Conservation (phyloP, 208 protist genomes). For the Acanthamoeba lenticulata region DNA sequence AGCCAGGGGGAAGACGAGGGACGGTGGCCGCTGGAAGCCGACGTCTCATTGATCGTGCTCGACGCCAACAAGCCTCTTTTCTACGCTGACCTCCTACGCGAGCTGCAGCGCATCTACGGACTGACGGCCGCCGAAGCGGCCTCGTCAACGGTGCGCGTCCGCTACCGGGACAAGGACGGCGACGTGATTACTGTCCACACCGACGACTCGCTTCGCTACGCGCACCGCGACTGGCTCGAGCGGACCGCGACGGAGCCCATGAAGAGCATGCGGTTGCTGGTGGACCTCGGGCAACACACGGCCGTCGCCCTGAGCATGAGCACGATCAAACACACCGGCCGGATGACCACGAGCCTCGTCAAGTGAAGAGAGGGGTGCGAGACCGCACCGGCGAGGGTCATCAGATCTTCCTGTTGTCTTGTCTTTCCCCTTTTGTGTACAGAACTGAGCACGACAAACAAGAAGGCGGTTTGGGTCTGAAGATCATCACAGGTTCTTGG, state of each 20-base stretch:
- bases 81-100: background rate
- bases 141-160: background rate
- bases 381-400: too few relatives aligned
- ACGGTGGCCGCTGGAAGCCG: too few relatives aligned
- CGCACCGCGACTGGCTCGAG: background rate
- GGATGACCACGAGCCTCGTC: too few relatives aligned
- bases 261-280: background rate
- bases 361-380: too few relatives aligned
- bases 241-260: background rate
- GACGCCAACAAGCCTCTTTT: background rate
- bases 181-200: background rate
- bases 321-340: too few relatives aligned
- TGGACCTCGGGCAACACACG: background rate
- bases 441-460: background rate
- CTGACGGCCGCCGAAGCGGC: background rate
- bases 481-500: too few relatives aligned
- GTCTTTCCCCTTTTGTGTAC: too few relatives aligned
- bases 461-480: too few relatives aligned
- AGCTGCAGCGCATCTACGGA: background rate
- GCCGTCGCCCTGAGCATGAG: too few relatives aligned
- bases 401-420: too few relatives aligned
- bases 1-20: background rate
- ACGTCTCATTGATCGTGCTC: background rate
- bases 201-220: background rate
- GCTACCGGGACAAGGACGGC: background rate